These are phyloP conservation scores for Antitrichia curtipendula DNA, from an alignment of 225 moss, liverwort and hornwort species.

Conservation along the genomic window DNA sequence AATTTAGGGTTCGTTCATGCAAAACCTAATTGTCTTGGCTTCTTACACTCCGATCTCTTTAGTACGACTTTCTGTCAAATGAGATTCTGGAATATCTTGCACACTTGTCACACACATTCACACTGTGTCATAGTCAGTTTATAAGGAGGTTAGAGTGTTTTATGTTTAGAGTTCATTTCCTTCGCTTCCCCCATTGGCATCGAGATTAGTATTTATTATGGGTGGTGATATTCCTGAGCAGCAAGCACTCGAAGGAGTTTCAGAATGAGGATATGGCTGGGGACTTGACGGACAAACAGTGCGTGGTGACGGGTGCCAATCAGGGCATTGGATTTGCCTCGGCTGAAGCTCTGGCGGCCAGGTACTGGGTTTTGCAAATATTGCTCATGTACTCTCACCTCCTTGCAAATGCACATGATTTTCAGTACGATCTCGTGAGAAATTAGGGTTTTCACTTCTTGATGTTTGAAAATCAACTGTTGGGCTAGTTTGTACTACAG, in stretches of 20 bases:
- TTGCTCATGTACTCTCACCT: neutral
- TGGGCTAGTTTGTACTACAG: neutral
- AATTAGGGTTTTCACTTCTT: neutral
- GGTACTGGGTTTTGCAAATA: neutral
- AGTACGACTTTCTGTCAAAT: neutral
- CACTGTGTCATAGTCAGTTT: too few species aligned
- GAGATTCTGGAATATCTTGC: neutral
- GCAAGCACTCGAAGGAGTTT: slow-evolving; percentile 65
- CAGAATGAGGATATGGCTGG: slow-evolving; percentile 40
- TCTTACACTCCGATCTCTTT: neutral
- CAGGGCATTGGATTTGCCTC: slow-evolving; percentile 75
- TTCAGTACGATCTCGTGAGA: neutral
- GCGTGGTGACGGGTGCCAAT: slow-evolving; percentile 72
- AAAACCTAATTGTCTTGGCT: neutral
- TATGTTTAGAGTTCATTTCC: neutral
- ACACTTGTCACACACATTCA: neutral
- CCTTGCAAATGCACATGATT: too few species aligned
- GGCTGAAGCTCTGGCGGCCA: slow-evolving; percentile 63
- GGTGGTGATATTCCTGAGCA: neutral
- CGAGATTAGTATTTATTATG: neutral
- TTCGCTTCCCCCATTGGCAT: neutral
- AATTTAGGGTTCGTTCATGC: neutral
- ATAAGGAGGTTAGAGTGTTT: neutral
- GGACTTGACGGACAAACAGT: slow-evolving; percentile 61
- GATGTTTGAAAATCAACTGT: neutral